These are phyloP conservation scores for Dendrobium chrysotoxum DNA, from an alignment of 106 monocot species.

Conservation along the genomic window DNA sequence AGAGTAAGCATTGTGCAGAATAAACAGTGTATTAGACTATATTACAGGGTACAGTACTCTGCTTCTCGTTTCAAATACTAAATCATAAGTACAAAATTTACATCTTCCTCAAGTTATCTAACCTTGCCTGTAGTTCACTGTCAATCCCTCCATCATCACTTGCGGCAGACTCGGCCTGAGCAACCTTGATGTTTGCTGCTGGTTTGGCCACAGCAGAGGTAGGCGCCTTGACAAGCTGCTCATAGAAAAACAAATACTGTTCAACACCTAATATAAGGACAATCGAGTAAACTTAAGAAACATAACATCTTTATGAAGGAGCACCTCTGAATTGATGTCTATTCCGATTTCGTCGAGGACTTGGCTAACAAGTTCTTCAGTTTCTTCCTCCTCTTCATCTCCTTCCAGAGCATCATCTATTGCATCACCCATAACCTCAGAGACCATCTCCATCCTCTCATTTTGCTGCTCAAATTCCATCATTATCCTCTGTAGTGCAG, in stretches of 20 bases:
- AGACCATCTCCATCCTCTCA: slow-evolving; percentile 91
- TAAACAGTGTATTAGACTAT: neutral
- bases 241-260: neutral
- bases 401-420: slow-evolving; percentile 98
- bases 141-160: slow-evolving; percentile 57
- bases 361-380: slow-evolving; percentile 88
- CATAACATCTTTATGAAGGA: neutral
- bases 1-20: neutral
- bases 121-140: slow-evolving; percentile 69
- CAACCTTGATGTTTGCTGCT: slow-evolving; percentile 35
- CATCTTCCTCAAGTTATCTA: slow-evolving; percentile 90
- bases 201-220: slow-evolving; percentile 51
- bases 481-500: slow-evolving; percentile 94
- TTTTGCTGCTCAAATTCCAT: slow-evolving; percentile 91
- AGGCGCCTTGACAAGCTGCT: slow-evolving; percentile 83
- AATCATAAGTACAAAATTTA: slow-evolving; percentile 16
- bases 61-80: neutral
- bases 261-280: neutral
- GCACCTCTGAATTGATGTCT: slow-evolving; percentile 73
- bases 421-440: slow-evolving; percentile 83
- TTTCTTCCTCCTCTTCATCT: slow-evolving; percentile 92
- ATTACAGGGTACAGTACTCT: neutral
- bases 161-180: slow-evolving; percentile 56
- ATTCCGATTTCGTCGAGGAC: slow-evolving; percentile 97
- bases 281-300: neutral